Base-by-base conservation (phyloP, 176 grass and related monocot genomes). In the Puya raimondii region DNA sequence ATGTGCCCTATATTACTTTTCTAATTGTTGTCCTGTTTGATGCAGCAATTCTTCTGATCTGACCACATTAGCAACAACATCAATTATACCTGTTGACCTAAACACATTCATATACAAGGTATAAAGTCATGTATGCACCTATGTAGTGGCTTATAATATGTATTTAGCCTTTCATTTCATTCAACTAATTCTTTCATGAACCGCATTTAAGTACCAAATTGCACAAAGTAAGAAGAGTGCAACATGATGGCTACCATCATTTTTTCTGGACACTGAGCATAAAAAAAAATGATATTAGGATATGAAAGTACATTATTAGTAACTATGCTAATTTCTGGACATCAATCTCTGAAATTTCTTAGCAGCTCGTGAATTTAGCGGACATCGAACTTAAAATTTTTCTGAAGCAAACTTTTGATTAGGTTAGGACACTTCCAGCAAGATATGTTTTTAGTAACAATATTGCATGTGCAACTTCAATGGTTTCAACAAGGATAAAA, bases 21-120 rank as follows among this genome's bases (percentile, higher is more conserved):
- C 17, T 70, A 29, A 48, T 17, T 23, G 47, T 72, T 63, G 67
- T 27, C 14, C 49, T 85, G 25, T 81, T 75, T 57, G 47, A 16
- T 88, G 64, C 72, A 99, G 90, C 14, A 71, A 99, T 82, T 86
- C 85, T 58, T 57, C 82, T 80, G 82, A 93, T 77, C 72, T 99
- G 80, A 93, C 87, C 72, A 99, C 90, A 2, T 61, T 89, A 49
- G 27, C 66, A 80, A 91, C 90, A 20, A 86, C 89, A 54, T 84
- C 59, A 57, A 84, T 93, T 23, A 64, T 99, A 78, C 90, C 94
- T 69, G 94, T 99, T 51, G 94, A 99, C 58, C 63, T 99, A 74
- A 99, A 99, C 72, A 75, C 78, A 80, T 99, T 93, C 78, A 80
- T 99, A 73, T 93, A 68, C 58, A 93, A 93, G 90, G 94, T 90